A percentile compares a stretch with the other conserved stretches of the same genome.
These are phyloP conservation scores for Urtica urens DNA, from an alignment of 306 rosid species.

Conservation along the genomic window DNA sequence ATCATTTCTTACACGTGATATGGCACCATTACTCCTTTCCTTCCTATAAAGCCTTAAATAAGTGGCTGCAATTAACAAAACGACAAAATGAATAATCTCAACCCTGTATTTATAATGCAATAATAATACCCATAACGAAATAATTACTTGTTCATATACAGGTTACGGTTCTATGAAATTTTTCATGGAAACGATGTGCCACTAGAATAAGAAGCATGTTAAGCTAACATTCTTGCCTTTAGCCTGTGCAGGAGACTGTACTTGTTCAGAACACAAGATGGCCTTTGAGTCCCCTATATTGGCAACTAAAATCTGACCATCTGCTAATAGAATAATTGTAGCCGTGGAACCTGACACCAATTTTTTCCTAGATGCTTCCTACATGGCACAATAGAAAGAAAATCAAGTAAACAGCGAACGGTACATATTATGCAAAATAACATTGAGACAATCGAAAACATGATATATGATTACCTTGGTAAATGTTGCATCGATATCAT, in stretches of 20 bases:
- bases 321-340: slow-evolving; percentile 57
- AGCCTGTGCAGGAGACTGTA: slow-evolving; percentile 69
- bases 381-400: slow-evolving; percentile 32
- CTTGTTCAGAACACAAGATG: slow-evolving; percentile 73
- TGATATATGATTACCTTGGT: slow-evolving; percentile 48
- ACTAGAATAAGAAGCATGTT: background rate
- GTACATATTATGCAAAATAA: slow-evolving; percentile 8
- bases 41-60: slow-evolving; percentile 61
- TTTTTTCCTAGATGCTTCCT: slow-evolving; percentile 68
- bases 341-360: slow-evolving; percentile 82
- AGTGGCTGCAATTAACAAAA: slow-evolving; percentile 47
- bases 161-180: background rate
- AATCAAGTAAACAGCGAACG: slow-evolving; percentile 23
- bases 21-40: slow-evolving; percentile 43
- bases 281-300: slow-evolving; percentile 95
- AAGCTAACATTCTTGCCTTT: slow-evolving; percentile 51
- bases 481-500: slow-evolving; percentile 75
- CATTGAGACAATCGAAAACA: slow-evolving; percentile 9
- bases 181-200: background rate
- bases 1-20: slow-evolving; percentile 42
- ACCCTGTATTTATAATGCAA: slow-evolving; percentile 12
- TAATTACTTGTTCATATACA: too few relatives aligned
- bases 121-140: slow-evolving; percentile 8
- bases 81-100: slow-evolving; percentile 16
- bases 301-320: slow-evolving; percentile 83